Evolutionary conservation across 2,329 filamentous ascomycete genomes (phyloP).

Genomic region (Sporothrix inflata): DNA sequence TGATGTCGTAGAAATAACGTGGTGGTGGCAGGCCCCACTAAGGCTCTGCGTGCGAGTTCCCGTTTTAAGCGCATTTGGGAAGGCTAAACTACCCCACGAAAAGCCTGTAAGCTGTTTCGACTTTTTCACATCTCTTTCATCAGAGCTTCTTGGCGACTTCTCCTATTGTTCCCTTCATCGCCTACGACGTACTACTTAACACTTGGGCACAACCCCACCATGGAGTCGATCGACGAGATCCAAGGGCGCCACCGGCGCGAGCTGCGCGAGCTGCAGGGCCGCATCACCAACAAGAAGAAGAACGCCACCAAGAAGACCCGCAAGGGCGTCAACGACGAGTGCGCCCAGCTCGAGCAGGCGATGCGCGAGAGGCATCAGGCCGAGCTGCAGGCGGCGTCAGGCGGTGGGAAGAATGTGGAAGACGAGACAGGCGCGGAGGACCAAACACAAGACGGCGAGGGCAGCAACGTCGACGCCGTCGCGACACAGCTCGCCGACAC

Average conservation of each 20-base stretch:
- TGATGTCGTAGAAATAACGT: neutral
- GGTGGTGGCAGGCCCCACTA: neutral
- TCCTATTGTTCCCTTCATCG: neutral
- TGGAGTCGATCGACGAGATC: slow-evolving; percentile 71
- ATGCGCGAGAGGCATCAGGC: slow-evolving; percentile 68
- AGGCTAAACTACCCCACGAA: slow-evolving; percentile 20
- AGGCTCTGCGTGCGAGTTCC: neutral
- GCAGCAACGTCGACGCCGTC: slow-evolving; percentile 23
- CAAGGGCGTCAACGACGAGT: slow-evolving; percentile 76
- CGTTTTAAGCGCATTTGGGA: neutral
- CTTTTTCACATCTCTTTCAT: neutral
- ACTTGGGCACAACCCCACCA: neutral
- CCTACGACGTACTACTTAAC: too few relatives aligned
- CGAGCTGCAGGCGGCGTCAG: slow-evolving; percentile 55
- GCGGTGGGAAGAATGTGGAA: slow-evolving; percentile 33
- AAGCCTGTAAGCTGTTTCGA: slow-evolving; percentile 13
- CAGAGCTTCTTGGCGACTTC: neutral
- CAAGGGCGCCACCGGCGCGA: slow-evolving; percentile 85
- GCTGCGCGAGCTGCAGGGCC: slow-evolving; percentile 79
- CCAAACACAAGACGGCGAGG: neutral
- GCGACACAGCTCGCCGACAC: slow-evolving; percentile 28
- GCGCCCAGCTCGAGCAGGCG: slow-evolving; percentile 68
- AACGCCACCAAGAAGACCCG: slow-evolving; percentile 86
- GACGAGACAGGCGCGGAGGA: slow-evolving; percentile 35
- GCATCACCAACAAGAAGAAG: slow-evolving; percentile 95